Conservation (phyloP, 2,329 filamentous ascomycete species). For the Sporothrix euskadiensis region DNA sequence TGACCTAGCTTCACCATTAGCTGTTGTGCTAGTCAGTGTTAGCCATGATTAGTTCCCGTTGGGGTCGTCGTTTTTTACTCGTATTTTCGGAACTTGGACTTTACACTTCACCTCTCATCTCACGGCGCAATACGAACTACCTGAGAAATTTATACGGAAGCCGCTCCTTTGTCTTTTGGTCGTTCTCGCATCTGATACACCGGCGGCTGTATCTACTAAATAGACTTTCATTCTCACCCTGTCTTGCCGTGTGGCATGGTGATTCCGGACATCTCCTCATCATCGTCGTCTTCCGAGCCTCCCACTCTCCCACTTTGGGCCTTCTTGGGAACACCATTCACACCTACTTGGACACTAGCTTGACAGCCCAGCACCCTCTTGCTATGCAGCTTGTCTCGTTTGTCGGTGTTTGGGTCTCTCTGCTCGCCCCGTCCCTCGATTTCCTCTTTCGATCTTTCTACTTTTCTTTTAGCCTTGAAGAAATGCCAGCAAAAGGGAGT, state of each 20-base stretch:
- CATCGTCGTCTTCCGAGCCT: background rate
- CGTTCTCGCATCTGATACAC: background rate
- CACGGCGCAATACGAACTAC: background rate
- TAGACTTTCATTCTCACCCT: background rate
- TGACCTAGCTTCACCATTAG: constrained; percentile 14
- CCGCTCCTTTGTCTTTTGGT: background rate
- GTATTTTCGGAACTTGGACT: background rate
- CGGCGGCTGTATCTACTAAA: background rate
- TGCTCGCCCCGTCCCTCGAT: background rate
- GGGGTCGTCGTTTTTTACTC: background rate
- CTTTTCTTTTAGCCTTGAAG: constrained; percentile 1
- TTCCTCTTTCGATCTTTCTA: background rate
- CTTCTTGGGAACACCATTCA: too few relatives aligned
- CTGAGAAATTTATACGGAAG: background rate
- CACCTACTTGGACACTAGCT: background rate
- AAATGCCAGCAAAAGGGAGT: constrained; percentile 18
- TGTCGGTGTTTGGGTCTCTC: background rate
- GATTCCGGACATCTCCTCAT: background rate
- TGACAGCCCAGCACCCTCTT: constrained; percentile 5
- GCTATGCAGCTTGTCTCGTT: constrained; percentile 7
- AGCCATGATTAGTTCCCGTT: constrained; percentile 3
- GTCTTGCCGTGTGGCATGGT: background rate
- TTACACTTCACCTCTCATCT: background rate
- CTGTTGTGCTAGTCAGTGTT: background rate
- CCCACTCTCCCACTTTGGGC: background rate